These are phyloP conservation scores for Penicillium sp. DNA, from an alignment of 2,329 filamentous ascomycete species.

Conservation along the genomic window DNA sequence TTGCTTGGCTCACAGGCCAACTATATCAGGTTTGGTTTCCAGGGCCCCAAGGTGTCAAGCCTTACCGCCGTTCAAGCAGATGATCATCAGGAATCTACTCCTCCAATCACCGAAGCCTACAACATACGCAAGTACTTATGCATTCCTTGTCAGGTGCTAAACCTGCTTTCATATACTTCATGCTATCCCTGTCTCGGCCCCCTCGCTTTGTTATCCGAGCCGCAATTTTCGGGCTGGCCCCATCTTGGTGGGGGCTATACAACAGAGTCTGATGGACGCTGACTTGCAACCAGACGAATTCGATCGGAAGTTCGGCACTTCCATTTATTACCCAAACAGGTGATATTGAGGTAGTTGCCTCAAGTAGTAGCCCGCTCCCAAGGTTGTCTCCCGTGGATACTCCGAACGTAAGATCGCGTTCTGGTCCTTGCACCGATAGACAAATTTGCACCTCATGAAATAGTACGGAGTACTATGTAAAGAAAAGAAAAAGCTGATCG, in stretches of 20 bases:
- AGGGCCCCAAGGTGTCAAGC: not conserved
- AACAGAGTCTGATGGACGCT: not conserved
- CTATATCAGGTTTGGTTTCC: not conserved
- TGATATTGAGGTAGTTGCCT: not conserved
- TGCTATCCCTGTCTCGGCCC: constrained; percentile 15
- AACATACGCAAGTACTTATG: not conserved
- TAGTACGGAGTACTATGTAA: not conserved
- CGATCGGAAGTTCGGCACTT: not conserved
- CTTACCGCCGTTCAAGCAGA: not conserved
- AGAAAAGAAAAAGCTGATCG: not conserved
- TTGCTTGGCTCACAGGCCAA: not conserved
- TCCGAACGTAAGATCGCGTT: not conserved
- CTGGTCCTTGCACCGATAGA: not conserved
- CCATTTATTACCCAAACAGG: not conserved
- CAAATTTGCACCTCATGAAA: not conserved
- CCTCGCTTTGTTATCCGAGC: constrained; percentile 13
- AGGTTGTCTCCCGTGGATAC: not conserved
- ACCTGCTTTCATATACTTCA: not conserved
- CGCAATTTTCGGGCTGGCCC: constrained; percentile 13
- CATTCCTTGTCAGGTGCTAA: not conserved
- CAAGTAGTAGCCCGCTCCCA: not conserved
- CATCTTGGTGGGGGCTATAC: constrained; percentile 1
- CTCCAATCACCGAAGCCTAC: not conserved
- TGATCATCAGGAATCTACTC: not conserved
- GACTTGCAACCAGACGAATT: not conserved